Conservation (phyloP, 352 stramenopile genomes). For the Halophytophthora batemanensis region DNA sequence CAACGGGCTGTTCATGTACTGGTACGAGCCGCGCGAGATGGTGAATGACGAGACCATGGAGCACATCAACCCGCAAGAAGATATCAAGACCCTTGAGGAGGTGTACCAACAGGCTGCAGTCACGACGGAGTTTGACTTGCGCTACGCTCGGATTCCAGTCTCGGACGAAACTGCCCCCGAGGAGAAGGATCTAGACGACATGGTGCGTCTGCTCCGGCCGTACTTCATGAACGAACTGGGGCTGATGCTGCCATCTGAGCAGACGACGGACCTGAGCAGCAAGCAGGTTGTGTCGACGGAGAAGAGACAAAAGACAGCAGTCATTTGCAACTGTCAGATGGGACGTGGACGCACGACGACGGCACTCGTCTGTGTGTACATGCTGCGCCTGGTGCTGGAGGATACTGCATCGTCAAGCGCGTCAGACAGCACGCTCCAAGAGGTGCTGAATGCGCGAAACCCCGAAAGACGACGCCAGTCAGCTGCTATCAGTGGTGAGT, state of each 20-base stretch:
- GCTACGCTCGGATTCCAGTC: constrained; percentile 83
- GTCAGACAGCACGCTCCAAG: constrained; percentile 18
- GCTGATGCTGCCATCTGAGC: constrained; percentile 16
- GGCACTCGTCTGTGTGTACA: constrained; percentile 85
- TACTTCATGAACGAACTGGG: constrained; percentile 62
- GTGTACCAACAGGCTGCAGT: constrained; percentile 61
- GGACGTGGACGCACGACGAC: constrained; percentile 84
- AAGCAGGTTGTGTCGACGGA: not conserved
- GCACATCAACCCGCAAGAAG: constrained; percentile 60
- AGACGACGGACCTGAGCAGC: not conserved
- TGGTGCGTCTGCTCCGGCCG: constrained; percentile 72
- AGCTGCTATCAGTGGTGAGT: constrained; percentile 49
- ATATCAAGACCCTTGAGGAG: constrained; percentile 77
- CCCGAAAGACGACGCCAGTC: constrained; percentile 45
- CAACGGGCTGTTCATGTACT: constrained; percentile 84
- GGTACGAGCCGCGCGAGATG: constrained; percentile 73
- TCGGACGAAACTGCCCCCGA: constrained; percentile 89
- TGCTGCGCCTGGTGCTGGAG: constrained; percentile 76
- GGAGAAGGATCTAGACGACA: constrained; percentile 88
- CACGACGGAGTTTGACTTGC: constrained; percentile 53
- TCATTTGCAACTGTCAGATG: constrained; percentile 92
- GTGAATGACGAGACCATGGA: constrained; percentile 84
- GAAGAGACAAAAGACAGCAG: constrained; percentile 49
- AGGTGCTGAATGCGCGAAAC: constrained; percentile 17
- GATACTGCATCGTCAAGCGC: constrained; percentile 19